These are phyloP conservation scores for Xylaria sp. DNA, from an alignment of 2,329 filamentous ascomycete species.

Conservation along the genomic window DNA sequence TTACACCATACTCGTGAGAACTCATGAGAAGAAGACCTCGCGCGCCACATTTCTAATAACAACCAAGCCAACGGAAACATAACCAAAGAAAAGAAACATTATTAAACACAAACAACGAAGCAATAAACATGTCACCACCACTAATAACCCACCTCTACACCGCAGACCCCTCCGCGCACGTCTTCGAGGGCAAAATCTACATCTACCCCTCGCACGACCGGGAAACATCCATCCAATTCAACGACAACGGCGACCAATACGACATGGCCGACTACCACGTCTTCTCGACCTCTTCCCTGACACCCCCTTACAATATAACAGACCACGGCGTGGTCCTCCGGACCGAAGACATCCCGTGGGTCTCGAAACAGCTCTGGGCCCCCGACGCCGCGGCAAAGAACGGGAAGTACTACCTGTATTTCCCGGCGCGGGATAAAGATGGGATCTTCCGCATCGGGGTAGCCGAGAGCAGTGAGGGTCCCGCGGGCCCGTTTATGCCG, in stretches of 20 bases:
- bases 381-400: conserved; percentile 77
- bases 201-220: conserved; percentile 86
- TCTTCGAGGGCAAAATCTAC: conserved; percentile 80
- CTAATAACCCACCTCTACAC: conserved; percentile 82
- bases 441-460: conserved; percentile 81
- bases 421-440: conserved; percentile 77
- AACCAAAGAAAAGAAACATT: neutral
- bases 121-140: conserved; percentile 62
- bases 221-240: conserved; percentile 77
- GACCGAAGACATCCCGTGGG: conserved; percentile 77
- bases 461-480: conserved; percentile 68
- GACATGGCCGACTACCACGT: conserved; percentile 89
- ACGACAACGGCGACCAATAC: conserved; percentile 88
- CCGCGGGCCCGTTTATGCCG: conserved; percentile 76
- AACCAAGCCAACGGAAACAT: too few relatives aligned
- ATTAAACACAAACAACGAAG: neutral
- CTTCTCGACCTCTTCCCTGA: conserved; percentile 66
- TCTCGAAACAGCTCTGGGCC: conserved; percentile 82
- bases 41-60: too few relatives aligned
- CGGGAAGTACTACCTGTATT: conserved; percentile 78
- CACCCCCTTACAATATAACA: conserved; percentile 66
- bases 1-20: neutral
- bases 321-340: conserved; percentile 76
- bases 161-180: conserved; percentile 82
- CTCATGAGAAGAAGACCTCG: too few relatives aligned